Base-by-base conservation (phyloP, 2,329 filamentous ascomycete genomes). In the Chaetomiaceae sp. region DNA sequence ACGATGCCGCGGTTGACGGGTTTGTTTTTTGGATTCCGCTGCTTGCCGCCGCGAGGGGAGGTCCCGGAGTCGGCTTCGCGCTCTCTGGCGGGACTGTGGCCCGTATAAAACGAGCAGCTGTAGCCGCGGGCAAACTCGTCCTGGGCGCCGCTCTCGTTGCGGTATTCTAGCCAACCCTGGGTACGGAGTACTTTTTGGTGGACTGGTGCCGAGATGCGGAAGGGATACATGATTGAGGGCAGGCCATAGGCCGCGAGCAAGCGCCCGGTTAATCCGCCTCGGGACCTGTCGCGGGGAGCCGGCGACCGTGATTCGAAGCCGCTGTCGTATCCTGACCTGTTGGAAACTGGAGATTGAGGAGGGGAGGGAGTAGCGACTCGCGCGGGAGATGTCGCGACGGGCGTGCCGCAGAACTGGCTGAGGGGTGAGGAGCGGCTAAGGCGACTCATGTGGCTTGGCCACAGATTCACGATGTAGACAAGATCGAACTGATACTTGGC, bases 381-480 rank as follows among this genome's bases (percentile, higher is more conserved):
- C 8, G 42, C 11, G 14, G 48, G 41, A 11, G 49, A 50, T n/a
- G 37, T 54, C 4, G 52, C 32, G 36, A 42, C 20, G 20, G 45
- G 54, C 5, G 50, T 52, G 38, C 51, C 48, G 6, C 61, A 61
- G 29, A 56, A 51, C 29, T 48, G 50, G 54, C 61, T 54, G 32
- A 57, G 55, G 48, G 56, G 50, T 1, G 58, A 29, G 20, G 52
- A 48, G n/a, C 29, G 40, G 25, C 55, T 47, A 51, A 56, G 41
- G 30, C 51, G 32, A 46, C 60, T 58, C 56, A 64, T 62, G 33
- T 63, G 57, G 33, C 64, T 70, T 3, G 80, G 79, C 79, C 80
- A 82, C 13, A 83, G 67, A 57, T 78, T 81, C 57, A 82, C 75
- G 27, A 83, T 73, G 58, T 83, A 84, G 11, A 82, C 71, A 21